These are phyloP conservation scores for Penicillium brevicompactum DNA, from an alignment of 2,329 filamentous ascomycete species.

Conservation along the genomic window DNA sequence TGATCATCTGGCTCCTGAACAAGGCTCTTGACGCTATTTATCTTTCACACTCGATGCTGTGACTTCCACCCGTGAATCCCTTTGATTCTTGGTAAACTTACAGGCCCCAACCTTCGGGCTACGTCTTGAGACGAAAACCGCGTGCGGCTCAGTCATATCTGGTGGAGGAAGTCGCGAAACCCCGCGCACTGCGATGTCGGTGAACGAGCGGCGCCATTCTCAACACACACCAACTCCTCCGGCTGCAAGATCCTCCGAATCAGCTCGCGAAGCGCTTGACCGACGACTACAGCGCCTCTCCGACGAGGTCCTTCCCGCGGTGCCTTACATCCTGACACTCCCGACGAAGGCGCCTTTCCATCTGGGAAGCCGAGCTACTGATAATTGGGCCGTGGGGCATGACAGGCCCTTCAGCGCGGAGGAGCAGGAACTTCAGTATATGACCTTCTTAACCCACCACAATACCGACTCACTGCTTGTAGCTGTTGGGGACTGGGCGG, in stretches of 20 bases:
- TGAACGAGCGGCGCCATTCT: constrained; percentile 34
- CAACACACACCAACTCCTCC: constrained; percentile 29
- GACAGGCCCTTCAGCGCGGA: constrained; percentile 56
- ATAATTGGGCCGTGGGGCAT: constrained; percentile 51
- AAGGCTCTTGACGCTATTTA: constrained; percentile 13
- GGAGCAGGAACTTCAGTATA: constrained; percentile 64
- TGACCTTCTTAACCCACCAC: constrained; percentile 63
- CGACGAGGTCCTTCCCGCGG: constrained; percentile 45
- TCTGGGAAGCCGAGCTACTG: constrained; percentile 44
- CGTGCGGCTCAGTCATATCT: constrained; percentile 10
- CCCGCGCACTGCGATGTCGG: constrained; percentile 43
- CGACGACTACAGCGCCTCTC: constrained; percentile 42
- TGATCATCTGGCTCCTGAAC: constrained; percentile 15
- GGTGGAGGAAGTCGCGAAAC: constrained; percentile 17
- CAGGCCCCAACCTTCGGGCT: background rate
- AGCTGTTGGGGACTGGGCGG: constrained; percentile 57
- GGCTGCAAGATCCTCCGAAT: constrained; percentile 21
- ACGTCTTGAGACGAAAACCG: constrained; percentile 2
- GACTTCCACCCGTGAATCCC: constrained; percentile 4
- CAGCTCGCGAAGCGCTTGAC: constrained; percentile 36
- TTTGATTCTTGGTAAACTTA: background rate
- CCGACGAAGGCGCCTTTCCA: constrained; percentile 50
- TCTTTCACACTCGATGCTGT: constrained; percentile 24
- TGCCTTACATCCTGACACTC: constrained; percentile 50
- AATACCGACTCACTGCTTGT: constrained; percentile 55